A percentile compares a stretch with the other conserved stretches of the same genome.
Evolutionary conservation across 805 yeast genomes (phyloP).

Genomic region (Yamadazyma sp.): DNA sequence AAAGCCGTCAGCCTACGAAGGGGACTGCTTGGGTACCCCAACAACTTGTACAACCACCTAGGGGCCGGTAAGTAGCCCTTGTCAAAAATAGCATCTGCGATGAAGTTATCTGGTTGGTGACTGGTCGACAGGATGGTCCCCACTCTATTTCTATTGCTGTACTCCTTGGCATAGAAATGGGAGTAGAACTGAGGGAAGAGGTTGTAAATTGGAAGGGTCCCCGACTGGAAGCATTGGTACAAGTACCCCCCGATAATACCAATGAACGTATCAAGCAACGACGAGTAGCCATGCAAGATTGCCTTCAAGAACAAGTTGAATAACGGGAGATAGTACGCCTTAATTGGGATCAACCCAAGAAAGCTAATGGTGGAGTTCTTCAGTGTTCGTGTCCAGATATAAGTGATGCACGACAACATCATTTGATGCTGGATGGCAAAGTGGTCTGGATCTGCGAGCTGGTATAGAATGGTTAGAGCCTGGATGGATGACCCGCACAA

Average conservation of each 20-base stretch:
- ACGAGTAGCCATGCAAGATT: slow-evolving; percentile 43
- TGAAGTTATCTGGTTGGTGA: slow-evolving; percentile 17
- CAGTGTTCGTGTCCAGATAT: slow-evolving; percentile 60
- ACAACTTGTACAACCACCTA: slow-evolving; percentile 30
- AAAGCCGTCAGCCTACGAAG: slow-evolving; percentile 31
- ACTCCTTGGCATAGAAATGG: slow-evolving; percentile 5
- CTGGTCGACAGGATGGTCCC: slow-evolving; percentile 23
- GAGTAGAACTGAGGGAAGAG: slow-evolving; percentile 33
- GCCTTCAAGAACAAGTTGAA: slow-evolving; percentile 32
- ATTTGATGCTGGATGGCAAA: slow-evolving; percentile 33
- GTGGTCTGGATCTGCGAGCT: slow-evolving; percentile 17
- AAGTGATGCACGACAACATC: slow-evolving; percentile 54
- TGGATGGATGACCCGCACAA: slow-evolving; percentile 49
- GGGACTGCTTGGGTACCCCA: slow-evolving; percentile 29
- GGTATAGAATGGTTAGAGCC: slow-evolving; percentile 30
- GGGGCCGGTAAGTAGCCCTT: slow-evolving; percentile 61
- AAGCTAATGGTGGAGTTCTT: slow-evolving; percentile 55
- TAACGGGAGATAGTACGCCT: slow-evolving; percentile 56
- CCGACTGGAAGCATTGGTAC: slow-evolving; percentile 62
- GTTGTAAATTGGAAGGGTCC: slow-evolving; percentile 45
- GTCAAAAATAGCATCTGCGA: slow-evolving; percentile 46
- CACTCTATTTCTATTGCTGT: slow-evolving; percentile 26
- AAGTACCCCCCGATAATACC: slow-evolving; percentile 60
- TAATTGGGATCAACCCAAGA: slow-evolving; percentile 50
- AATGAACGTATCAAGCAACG: slow-evolving; percentile 41